Conservation (phyloP, 2,329 filamentous ascomycete species). For the Ascochyta rabiei region DNA sequence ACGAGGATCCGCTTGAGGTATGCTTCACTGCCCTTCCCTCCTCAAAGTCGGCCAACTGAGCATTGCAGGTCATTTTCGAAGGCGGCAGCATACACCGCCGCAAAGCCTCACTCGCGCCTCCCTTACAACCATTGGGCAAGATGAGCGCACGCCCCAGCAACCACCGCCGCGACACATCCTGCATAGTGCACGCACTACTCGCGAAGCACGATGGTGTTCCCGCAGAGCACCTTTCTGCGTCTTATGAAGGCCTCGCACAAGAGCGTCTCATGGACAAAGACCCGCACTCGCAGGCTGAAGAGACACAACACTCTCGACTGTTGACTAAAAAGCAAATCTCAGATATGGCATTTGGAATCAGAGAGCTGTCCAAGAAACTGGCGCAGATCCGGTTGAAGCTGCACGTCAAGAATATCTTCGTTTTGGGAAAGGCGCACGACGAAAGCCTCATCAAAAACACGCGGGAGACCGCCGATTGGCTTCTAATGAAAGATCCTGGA, state of each 20-base stretch:
- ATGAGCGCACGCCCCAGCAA: slow-evolving; percentile 43
- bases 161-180: slow-evolving; percentile 56
- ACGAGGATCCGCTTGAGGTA: slow-evolving; percentile 53
- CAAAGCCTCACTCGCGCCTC: slow-evolving; percentile 63
- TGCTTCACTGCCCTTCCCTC: background rate
- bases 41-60: slow-evolving; percentile 11
- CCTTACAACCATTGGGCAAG: slow-evolving; percentile 22
- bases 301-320: slow-evolving; percentile 67
- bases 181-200: slow-evolving; percentile 67
- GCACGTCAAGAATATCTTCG: slow-evolving; percentile 80
- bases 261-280: slow-evolving; percentile 53
- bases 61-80: slow-evolving; percentile 62
- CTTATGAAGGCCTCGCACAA: slow-evolving; percentile 43
- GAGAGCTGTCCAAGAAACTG: slow-evolving; percentile 85
- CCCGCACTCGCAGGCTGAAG: slow-evolving; percentile 41
- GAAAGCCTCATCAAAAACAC: slow-evolving; percentile 78
- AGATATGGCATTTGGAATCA: slow-evolving; percentile 96
- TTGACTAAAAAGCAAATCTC: slow-evolving; percentile 93
- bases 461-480: slow-evolving; percentile 77
- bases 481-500: slow-evolving; percentile 71
- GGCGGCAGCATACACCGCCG: slow-evolving; percentile 59
- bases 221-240: slow-evolving; percentile 28
- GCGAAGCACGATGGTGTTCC: slow-evolving; percentile 51
- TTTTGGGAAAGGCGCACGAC: slow-evolving; percentile 93
- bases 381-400: slow-evolving; percentile 83